Base-by-base conservation (phyloP, 495 filamentous ascomycete species). In the Podospora appendiculata region DNA sequence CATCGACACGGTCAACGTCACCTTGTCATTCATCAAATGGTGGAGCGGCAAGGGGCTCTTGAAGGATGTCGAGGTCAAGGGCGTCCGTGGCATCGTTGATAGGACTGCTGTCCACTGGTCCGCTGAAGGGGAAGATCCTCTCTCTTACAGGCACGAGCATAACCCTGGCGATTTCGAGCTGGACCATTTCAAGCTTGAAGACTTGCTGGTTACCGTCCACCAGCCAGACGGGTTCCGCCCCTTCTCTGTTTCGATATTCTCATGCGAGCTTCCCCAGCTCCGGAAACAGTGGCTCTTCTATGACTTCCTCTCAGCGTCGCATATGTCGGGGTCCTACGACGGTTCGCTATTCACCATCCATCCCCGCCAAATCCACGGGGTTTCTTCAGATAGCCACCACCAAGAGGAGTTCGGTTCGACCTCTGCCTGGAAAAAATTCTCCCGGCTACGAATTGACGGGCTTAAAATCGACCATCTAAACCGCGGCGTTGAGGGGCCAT, bases 241-340 rank as follows among this genome's bases (percentile, higher is more conserved):
- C 4, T 98, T 95, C 68, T 85, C 90, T 6, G 84, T 96, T 52
- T 95, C 90, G 70, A 91, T 98, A 48, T 98, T 86, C 72, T 89
- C 89, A 9, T 96, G 90, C 65, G 91, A 97, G 59, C 82, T 97
- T 14, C 90, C 93, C 6, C 89, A 91, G 55, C 71, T 98, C 36
- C 80, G 93, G 36, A 96, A 95, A 61, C 94, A 96, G 55, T 97
- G 89, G 85, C 75, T 98, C 1, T 96, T 97, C 66, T 98, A 98
- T 69, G 93, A 98, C 68, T 95, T 97, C 59, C 68, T 98, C 17
- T 93, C 87, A 0, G 94, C 93, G 38, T 96, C 88, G 56, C 89
- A 90, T 66, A 93, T 96, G 86, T 94, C 89, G 11, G 93, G 93
- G 12, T 92, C 90, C 6, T 95, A 87, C 57, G 93, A 98, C 58